phyloP scores from a whole-genome alignment of 495 filamentous ascomycete genomes.

The Penicillium turbatum region DNA sequence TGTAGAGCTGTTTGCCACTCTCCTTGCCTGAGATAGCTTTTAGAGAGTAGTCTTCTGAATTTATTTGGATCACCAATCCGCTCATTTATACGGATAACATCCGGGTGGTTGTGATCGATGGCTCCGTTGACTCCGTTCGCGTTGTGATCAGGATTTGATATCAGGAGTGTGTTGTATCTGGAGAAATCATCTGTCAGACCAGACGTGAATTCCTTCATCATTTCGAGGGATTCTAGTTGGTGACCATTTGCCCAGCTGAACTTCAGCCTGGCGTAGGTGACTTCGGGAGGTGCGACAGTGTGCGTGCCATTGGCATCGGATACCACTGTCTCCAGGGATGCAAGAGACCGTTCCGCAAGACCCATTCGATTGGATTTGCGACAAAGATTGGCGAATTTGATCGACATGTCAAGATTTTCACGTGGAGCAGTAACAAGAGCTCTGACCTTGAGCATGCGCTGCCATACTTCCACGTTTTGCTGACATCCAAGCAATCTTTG shows the following conservation, averaged over 20 bases:
- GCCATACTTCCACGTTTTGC: constrained; percentile 97
- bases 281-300: constrained; percentile 61
- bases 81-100: constrained; percentile 35
- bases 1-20: constrained; percentile 87
- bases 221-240: constrained; percentile 67
- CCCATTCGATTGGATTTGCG: constrained; percentile 92
- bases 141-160: constrained; percentile 40
- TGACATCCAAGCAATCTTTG: constrained; percentile 91
- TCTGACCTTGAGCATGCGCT: constrained; percentile 92
- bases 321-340: constrained; percentile 64
- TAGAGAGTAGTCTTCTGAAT: constrained; percentile 73
- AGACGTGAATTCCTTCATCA: constrained; percentile 76
- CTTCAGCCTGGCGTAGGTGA: constrained; percentile 89
- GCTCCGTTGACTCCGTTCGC: constrained; percentile 60
- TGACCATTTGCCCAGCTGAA: constrained; percentile 82
- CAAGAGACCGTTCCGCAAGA: constrained; percentile 93
- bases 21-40: constrained; percentile 91
- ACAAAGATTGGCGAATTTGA: constrained; percentile 97
- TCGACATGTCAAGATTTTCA: constrained; percentile 97
- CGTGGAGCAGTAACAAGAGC: constrained; percentile 83
- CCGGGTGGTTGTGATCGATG: constrained; percentile 41
- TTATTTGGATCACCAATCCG: constrained; percentile 43
- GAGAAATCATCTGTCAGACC: constrained; percentile 72
- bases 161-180: constrained; percentile 50
- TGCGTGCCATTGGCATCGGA: constrained; percentile 51